Conservation (phyloP, 331 rosid species). For the Cydonia oblonga region DNA sequence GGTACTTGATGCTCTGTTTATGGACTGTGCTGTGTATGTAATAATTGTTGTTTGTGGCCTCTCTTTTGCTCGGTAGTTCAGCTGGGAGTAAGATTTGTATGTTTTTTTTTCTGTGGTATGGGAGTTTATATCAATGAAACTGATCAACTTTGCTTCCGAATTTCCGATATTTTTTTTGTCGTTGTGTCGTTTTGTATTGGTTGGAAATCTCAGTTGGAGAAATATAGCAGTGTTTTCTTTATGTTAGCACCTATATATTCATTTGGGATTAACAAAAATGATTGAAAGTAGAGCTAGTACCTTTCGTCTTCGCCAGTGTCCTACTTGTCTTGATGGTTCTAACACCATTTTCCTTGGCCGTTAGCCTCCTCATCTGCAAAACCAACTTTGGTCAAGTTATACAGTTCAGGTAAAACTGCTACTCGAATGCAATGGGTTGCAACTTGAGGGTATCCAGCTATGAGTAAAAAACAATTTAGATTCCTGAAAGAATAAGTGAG, state of each 20-base stretch:
- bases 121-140: neutral
- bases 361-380: neutral
- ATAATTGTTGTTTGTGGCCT: slow-evolving; percentile 50
- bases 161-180: neutral
- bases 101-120: neutral
- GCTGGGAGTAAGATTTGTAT: neutral
- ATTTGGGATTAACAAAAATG: neutral
- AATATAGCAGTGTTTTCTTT: neutral
- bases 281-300: neutral
- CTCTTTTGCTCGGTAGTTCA: slow-evolving; percentile 19
- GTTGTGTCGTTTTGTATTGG: neutral
- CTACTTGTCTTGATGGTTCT: neutral
- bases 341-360: neutral
- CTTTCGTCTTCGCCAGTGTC: neutral
- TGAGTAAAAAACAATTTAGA: neutral
- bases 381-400: neutral
- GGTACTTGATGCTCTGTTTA: slow-evolving; percentile 54
- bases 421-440: neutral
- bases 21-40: slow-evolving; percentile 62
- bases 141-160: neutral
- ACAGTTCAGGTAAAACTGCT: neutral
- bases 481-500: neutral
- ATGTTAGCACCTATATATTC: neutral
- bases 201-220: too few relatives aligned
- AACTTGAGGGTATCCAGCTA: neutral